These are phyloP conservation scores for Tolypocladium tundrense DNA, from an alignment of 2,329 filamentous ascomycete genomes.

Conservation along the genomic window DNA sequence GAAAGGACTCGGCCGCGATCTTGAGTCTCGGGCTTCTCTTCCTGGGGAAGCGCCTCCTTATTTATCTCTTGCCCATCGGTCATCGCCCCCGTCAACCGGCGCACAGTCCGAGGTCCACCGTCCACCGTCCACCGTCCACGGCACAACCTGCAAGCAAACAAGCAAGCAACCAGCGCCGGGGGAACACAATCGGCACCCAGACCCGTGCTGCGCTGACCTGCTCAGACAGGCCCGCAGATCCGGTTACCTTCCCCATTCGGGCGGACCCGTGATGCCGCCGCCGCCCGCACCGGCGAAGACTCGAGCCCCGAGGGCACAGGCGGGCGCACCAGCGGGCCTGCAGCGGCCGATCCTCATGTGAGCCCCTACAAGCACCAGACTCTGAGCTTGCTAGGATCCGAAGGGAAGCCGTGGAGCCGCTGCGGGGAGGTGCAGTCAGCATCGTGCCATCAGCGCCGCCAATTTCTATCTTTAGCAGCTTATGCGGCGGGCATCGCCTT, in stretches of 20 bases:
- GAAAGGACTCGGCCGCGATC: neutral
- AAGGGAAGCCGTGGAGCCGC: neutral
- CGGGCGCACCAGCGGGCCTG: neutral
- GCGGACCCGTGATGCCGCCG: neutral
- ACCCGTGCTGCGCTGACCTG: neutral
- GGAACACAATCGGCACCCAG: neutral
- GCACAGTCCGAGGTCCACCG: neutral
- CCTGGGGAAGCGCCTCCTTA: neutral
- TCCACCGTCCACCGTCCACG: no score
- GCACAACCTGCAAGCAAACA: neutral
- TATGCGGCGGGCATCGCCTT: neutral
- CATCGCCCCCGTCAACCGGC: neutral
- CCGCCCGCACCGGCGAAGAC: neutral
- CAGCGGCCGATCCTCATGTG: neutral
- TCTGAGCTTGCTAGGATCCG: neutral
- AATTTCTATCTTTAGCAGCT: neutral
- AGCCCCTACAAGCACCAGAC: neutral
- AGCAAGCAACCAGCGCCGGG: neutral
- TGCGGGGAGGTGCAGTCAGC: neutral
- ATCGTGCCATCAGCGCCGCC: neutral
- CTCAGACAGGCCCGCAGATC: neutral
- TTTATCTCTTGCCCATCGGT: neutral
- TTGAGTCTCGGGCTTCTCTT: neutral
- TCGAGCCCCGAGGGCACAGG: neutral
- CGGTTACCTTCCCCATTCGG: conserved; percentile 1